Evolutionary conservation across 257 asterid species (phyloP), one percentile per base, ranked within the genome.

Genomic region (Euphrasia confusa): DNA sequence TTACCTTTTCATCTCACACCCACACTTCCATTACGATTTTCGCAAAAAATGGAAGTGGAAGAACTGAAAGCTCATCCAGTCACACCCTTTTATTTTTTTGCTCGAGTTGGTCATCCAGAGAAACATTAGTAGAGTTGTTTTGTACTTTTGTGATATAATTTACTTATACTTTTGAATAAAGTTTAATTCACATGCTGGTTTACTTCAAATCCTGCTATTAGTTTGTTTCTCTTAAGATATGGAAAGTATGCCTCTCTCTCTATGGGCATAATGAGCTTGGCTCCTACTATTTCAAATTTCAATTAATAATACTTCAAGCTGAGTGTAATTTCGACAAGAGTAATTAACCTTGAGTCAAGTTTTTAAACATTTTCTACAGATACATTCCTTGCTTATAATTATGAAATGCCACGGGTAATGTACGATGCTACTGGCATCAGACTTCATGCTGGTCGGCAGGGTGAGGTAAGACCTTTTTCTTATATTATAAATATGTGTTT

Each of bases 381-480:
- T 63, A 9, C 27, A 12, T 59, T 17, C 30, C 50, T 52, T 58
- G 45, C 80, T 79, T 28, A 84, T 44, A 44, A 44, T 0, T 44
- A 44, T 60, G 49, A 60, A 67, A 50, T 72, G 40, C 72, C 78
- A 18, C 86, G 88, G 98, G 98, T 92, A 63, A 92, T 89, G 97
- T 89, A 92, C 44, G 99, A 92, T 68, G 99, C 99, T 68, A 86
- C 96, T n/a, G 97, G 97, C 6, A 81, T 89, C 77, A 86, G 97
- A 74, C 89, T 83, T 71, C 99, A 89, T 83, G 96, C 99, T 68
- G 96, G 97, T 55, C 86, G 99, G 37, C 99, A 92, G 73, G 99
- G 97, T 74, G 97, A 88, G 85, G 98, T 92, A 74, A 78, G 79
- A 67, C 59, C 45, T 71, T 42, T 18, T 61, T 54, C 7, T 44